These are phyloP conservation scores for Naganishia vishniacii DNA, from an alignment of 768 basidiomycete species.

Conservation along the genomic window DNA sequence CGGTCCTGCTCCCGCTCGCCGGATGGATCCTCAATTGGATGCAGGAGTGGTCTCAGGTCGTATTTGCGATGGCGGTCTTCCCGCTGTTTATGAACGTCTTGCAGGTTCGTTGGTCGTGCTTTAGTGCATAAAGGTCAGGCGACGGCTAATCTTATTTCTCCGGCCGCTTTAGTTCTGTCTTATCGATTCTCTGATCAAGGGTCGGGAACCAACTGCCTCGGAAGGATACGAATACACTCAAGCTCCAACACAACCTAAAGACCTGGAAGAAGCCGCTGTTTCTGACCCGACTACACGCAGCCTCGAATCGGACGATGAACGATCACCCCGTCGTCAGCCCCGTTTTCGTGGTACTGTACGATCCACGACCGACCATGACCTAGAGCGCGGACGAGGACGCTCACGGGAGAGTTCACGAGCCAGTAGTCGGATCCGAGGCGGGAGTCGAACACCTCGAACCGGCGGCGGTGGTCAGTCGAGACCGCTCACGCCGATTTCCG, in stretches of 20 bases:
- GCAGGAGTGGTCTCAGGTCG: constrained; percentile 40
- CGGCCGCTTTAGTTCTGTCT: constrained; percentile 89
- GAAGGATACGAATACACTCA: constrained; percentile 1
- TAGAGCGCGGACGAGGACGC: constrained; percentile 3
- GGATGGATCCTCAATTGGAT: constrained; percentile 82
- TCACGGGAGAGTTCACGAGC: background rate
- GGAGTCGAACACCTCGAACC: background rate
- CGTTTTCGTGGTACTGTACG: background rate
- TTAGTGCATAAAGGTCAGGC: background rate
- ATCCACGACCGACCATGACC: background rate
- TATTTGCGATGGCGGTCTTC: constrained; percentile 75
- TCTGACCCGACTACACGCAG: background rate
- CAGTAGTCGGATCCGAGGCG: constrained; percentile 7
- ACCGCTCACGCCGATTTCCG: background rate
- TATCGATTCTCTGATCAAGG: constrained; percentile 58
- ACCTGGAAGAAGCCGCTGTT: background rate
- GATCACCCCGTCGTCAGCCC: background rate
- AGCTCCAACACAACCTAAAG: constrained; percentile 8
- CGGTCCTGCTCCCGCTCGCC: constrained; percentile 67
- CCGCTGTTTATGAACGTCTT: constrained; percentile 54
- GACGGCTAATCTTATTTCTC: background rate
- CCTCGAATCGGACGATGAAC: background rate
- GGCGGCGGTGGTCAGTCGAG: background rate
- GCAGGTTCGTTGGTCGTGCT: constrained; percentile 16
- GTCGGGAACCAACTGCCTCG: background rate